Conservation (phyloP, 2,329 filamentous ascomycete species). For the Xylaria sp. region DNA sequence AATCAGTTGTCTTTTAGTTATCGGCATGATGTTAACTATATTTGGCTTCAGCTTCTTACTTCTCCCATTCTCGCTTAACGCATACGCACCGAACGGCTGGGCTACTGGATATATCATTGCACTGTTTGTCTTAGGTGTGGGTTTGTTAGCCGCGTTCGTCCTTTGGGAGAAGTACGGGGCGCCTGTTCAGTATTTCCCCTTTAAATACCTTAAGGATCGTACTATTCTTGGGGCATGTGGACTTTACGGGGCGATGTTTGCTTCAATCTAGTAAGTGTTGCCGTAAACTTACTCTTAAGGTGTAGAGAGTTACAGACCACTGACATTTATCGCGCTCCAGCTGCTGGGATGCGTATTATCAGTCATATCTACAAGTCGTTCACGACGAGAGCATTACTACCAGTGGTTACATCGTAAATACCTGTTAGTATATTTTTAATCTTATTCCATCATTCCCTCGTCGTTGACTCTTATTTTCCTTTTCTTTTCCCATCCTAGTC, state of each 20-base stretch:
- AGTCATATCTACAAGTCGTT: conserved; percentile 14
- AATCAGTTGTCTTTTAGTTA: conserved; percentile 36
- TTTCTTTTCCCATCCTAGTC: background rate
- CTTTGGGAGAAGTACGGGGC: conserved; percentile 9
- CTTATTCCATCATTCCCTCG: no score
- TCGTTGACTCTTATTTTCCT: background rate
- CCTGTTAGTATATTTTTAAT: no score
- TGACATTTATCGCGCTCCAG: background rate
- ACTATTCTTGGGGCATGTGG: conserved; percentile 11
- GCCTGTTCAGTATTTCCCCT: conserved; percentile 12
- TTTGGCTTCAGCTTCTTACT: conserved; percentile 43
- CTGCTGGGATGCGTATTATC: conserved; percentile 13
- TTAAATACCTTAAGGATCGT: conserved; percentile 7
- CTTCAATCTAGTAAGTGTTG: conserved; percentile 6
- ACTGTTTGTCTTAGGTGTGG: conserved; percentile 5
- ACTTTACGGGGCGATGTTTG: background rate
- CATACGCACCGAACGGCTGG: conserved; percentile 5
- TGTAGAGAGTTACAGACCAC: background rate
- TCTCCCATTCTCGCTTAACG: background rate
- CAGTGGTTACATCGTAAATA: conserved; percentile 9
- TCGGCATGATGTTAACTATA: conserved; percentile 59
- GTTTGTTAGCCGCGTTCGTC: conserved; percentile 4
- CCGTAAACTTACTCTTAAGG: background rate
- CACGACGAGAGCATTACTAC: conserved; percentile 1
- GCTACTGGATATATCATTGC: conserved; percentile 12